Base-by-base conservation (phyloP, 495 filamentous ascomycete genomes). In the Lasiosphaeria ovina region DNA sequence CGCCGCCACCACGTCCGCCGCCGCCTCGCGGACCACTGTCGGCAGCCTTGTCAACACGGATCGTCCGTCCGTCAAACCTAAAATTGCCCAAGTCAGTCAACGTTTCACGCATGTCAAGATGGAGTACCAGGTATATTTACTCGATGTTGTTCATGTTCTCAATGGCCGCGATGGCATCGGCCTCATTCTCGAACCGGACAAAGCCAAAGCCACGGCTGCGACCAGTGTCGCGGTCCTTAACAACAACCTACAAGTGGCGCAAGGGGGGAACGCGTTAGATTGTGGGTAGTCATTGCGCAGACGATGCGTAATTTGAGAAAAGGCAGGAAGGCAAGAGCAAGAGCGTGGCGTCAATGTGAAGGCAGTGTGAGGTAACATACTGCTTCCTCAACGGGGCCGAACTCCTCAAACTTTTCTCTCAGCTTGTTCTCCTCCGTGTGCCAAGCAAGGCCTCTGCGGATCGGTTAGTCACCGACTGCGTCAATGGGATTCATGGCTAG, bases 121-220 rank as follows among this genome's bases (percentile, higher is more conserved):
- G 50, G 32, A 31, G 40, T 12, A 31, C 12, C 36, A 35, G 36
- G 32, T 61, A 51, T 36, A 70, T 88, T 74, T 81, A 97, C 94
- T 98, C 94, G 59, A 89, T 80, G 74, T 95, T 93, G 79, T 98
- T 96, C 94, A 98, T 97, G 36, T 73, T 77, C 4, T 73, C 66
- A 71, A 95, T 94, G 35, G 94, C 94, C 49, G 79, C 76, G 59
- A 94, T 85, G 38, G 95, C 94, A 64, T 96, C 91, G n/a, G 82
- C 72, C 17, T 96, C 91, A 58, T 81, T 85, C 45, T 82, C 73
- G 76, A 92, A 99, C 62, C 91, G 87, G 51, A 99, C 92, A 73
- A 99, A 99, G 32, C 94, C 94, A 72, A 98, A 99, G 42, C 94
- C 94, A 73, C 94, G 91, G 79, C 92, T 96, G 72, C 95, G 91